Base-by-base conservation (phyloP, 202 grass and related monocot species). In the Schoenoplectus tabernaemontani region DNA sequence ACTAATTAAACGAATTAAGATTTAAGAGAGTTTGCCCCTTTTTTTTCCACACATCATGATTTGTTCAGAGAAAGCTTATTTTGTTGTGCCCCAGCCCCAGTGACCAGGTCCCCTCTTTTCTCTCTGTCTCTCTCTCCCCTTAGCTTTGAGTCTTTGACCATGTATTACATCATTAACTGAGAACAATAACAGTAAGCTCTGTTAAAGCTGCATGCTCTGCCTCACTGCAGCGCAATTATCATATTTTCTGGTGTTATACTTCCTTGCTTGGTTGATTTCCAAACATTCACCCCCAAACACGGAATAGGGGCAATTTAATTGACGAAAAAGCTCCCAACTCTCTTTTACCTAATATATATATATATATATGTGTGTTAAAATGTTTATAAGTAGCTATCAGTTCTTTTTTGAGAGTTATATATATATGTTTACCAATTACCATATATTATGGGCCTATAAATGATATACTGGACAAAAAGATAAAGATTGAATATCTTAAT, bases 151-250 rank as follows among this genome's bases (percentile, higher is more conserved):
- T 34, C 1, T 77, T 5, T 44, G n/a, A n/a, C 50, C 51, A 41
- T 60, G 50, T 66, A 13, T 76, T 56, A 42, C 43, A 53, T 59
- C 42, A 41, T 23, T 13, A 78, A 39, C 75, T 41, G 13, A 78
- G 50, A 51, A 15, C 48, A 51, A 15, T 51, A 19, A 76, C 30
- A 76, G 17, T 58, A 43, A 78, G 75, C 75, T 78, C 60, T 78
- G 32, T 60, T 78, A 78, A 78, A 78, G 75, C 75, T n/a, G n/a
- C n/a, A n/a, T 78, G 39, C 64, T 44, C 38, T 69, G 64, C 9
- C 64, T 44, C 38, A 69, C 0, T 69, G 9, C 64, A 69, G 38
- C 1, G 64, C 64, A 69, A 69, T 69, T 23, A 69, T 42, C 13
- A 43, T 43, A 62, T 6, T 62, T 69, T 69, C 36, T 69, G 38